Base-by-base conservation (phyloP, 371 early-diverging fungal genomes). In the Mortierella sp. region DNA sequence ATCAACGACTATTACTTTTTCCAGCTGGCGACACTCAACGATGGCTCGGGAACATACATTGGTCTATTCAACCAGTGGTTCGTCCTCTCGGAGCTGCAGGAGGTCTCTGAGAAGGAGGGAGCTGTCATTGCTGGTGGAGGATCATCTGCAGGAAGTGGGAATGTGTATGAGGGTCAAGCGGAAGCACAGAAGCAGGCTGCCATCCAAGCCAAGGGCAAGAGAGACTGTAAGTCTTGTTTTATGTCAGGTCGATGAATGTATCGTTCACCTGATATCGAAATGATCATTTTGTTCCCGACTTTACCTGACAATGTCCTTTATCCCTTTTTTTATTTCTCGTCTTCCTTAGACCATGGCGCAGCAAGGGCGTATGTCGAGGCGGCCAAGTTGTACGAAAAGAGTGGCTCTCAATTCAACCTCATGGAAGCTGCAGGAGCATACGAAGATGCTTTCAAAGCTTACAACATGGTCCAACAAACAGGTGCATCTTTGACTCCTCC, bases 361-460 rank as follows among this genome's bases (percentile, higher is more conserved):
- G 81, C 68, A 1, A 73, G 43, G 40, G 71, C 74, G 1, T 81
- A 73, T 39, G 67, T 73, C 22, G 81, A 73, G 9, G 43, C 81
- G 4, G 81, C 81, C 39, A 81, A 81, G 19, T 53, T 70, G 29
- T 81, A 63, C 64, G 74, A 81, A 68, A 70, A 76, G 39, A 47
- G 37, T 48, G 81, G 77, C 2, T 61, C 77, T 2, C 44, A 73
- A 31, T 71, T 81, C 69, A 81, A 77, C 37, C 43, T 67, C 40
- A 73, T 71, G 70, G 71, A 81, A 11, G 81, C 81, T 39, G 81
- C 81, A 61, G 53, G 67, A 29, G 81, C 77, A 5, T 81, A 81
- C 41, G 81, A 81, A 40, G 81, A 81, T 31, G 81, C 81, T 16
- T 81, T 43, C 71, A 81, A 81, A 31, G 70, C 81, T 1, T 81